These are phyloP conservation scores for Morella rubra DNA, from an alignment of 306 rosid genomes.

Conservation along the genomic window DNA sequence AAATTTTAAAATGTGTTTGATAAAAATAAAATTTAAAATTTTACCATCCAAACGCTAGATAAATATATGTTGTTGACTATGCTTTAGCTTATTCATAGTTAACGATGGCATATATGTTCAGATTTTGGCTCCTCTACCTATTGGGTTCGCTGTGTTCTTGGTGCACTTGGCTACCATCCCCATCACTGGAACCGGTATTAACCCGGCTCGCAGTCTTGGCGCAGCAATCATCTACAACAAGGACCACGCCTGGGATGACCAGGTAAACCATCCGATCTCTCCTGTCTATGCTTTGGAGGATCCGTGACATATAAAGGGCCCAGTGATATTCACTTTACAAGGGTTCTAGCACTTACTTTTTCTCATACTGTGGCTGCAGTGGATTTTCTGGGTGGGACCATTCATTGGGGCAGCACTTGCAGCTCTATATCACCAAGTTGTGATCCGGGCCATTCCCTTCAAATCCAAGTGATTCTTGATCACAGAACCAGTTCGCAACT, in stretches of 20 bases:
- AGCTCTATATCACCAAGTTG: slow-evolving; percentile 55
- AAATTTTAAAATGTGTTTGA: too few species aligned
- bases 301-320: too few species aligned
- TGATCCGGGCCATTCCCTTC: slow-evolving; percentile 64
- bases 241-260: slow-evolving; percentile 45
- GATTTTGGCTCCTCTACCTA: slow-evolving; percentile 93
- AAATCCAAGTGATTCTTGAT: slow-evolving; percentile 34
- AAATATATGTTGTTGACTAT: neutral
- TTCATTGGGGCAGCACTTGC: slow-evolving; percentile 63
- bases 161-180: slow-evolving; percentile 67
- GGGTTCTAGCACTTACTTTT: neutral
- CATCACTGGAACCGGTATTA: slow-evolving; percentile 58
- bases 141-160: slow-evolving; percentile 77
- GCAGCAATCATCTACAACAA: slow-evolving; percentile 56
- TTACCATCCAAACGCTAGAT: too few species aligned
- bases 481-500: too few species aligned
- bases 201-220: slow-evolving; percentile 61
- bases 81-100: neutral
- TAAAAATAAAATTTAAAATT: too few species aligned
- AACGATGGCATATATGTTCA: neutral
- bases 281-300: neutral
- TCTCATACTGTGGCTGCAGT: slow-evolving; percentile 31
- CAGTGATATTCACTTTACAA: neutral
- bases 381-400: slow-evolving; percentile 71
- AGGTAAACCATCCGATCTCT: slow-evolving; percentile 25